Percentiles rank a stretch among this genome's conserved stretches.
These are phyloP conservation scores for Colletotrichum orbiculare DNA, from an alignment of 2,329 filamentous ascomycete species.

Conservation along the genomic window DNA sequence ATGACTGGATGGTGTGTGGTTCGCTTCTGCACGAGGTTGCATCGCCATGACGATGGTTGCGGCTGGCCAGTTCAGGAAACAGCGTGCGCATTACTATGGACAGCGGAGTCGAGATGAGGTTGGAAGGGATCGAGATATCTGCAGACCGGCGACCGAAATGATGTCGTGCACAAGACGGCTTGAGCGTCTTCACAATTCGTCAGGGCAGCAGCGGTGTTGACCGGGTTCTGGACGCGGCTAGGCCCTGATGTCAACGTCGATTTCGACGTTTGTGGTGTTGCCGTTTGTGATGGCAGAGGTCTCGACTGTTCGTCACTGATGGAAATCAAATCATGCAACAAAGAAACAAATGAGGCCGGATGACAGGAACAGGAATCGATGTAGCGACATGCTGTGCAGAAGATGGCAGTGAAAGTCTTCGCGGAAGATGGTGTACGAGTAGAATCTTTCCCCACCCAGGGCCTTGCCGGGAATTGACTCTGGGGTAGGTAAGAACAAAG, in stretches of 20 bases:
- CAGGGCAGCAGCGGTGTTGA: conserved; percentile 11
- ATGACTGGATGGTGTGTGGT: conserved; percentile 7
- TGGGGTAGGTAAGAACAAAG: conserved; percentile 31
- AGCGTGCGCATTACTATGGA: background rate
- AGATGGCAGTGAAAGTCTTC: no score
- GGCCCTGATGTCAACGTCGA: background rate
- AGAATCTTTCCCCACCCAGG: background rate
- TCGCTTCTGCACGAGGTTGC: conserved; percentile 25
- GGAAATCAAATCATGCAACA: conserved; percentile 20
- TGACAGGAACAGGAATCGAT: conserved; percentile 11
- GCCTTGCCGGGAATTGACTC: conserved; percentile 2
- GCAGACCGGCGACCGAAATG: conserved; percentile 5
- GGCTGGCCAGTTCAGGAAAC: conserved; percentile 30
- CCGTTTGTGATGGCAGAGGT: background rate
- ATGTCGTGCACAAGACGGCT: background rate
- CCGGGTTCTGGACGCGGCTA: conserved; percentile 9
- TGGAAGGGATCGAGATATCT: conserved; percentile 28
- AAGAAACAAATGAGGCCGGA: conserved; percentile 12
- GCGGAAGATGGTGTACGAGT: no score
- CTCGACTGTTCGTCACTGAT: conserved; percentile 3
- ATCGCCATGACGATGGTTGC: conserved; percentile 25
- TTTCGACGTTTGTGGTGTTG: conserved; percentile 1
- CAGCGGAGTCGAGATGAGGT: conserved; percentile 11
- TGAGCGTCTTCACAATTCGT: conserved; percentile 1
- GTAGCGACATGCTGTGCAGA: background rate